phyloP scores from a whole-genome alignment of 441 rosid genomes.

The Jatropha podagrica region DNA sequence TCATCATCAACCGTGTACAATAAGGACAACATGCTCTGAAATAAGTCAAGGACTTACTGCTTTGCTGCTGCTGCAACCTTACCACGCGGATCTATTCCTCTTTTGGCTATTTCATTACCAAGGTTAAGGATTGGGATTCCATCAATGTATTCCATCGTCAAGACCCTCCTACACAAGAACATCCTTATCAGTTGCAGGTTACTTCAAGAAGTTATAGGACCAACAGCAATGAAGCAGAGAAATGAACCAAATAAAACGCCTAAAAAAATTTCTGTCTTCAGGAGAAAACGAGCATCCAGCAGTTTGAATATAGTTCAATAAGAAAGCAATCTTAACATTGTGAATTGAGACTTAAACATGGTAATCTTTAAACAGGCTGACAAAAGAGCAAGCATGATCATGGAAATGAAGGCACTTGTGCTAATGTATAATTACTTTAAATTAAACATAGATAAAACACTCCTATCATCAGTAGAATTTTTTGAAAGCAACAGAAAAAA shows the following conservation, averaged over 20 bases:
- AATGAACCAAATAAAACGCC: conserved; percentile 1
- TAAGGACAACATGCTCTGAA: conserved; percentile 34
- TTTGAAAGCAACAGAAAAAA: neutral
- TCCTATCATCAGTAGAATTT: neutral
- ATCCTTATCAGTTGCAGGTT: conserved; percentile 7
- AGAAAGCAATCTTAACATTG: neutral
- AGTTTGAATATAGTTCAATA: neutral
- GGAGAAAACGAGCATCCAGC: neutral
- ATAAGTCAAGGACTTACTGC: conserved; percentile 66
- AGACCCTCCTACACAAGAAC: conserved; percentile 54
- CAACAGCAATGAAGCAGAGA: conserved; percentile 10
- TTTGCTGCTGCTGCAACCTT: conserved; percentile 89
- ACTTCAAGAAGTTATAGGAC: conserved; percentile 11
- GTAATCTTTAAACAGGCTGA: neutral
- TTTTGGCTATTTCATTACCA: conserved; percentile 84
- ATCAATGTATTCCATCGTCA: conserved; percentile 91
- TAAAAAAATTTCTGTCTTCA: neutral
- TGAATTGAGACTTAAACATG: neutral
- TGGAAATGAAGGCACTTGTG: neutral
- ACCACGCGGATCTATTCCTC: conserved; percentile 88
- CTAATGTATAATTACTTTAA: neutral
- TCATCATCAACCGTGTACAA: conserved; percentile 4
- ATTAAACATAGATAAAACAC: neutral
- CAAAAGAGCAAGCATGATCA: conserved; percentile 2
- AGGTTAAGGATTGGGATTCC: conserved; percentile 92